A percentile compares a stretch with the other conserved stretches of the same genome.
phyloP scores from a whole-genome alignment of 768 basidiomycete genomes.

The Termitomyces sp. region DNA sequence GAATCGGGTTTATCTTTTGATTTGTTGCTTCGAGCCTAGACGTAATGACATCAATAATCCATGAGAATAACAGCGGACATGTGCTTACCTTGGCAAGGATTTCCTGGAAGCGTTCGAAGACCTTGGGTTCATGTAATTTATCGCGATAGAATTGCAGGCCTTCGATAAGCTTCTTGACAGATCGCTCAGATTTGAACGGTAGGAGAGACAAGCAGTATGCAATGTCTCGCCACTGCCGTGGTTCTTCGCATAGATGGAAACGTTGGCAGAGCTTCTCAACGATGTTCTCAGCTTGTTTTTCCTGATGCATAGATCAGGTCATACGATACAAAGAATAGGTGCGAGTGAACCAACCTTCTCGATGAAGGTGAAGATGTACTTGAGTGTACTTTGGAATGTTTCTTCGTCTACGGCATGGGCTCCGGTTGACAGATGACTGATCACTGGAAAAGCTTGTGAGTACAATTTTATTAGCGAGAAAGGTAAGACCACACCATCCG shows the following conservation, averaged over 20 bases:
- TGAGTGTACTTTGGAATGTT: constrained; percentile 87
- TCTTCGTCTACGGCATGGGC: constrained; percentile 91
- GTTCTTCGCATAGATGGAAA: constrained; percentile 83
- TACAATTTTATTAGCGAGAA: neutral
- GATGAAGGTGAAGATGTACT: constrained; percentile 94
- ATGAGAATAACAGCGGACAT: neutral
- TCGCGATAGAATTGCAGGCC: constrained; percentile 91
- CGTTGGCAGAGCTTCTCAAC: constrained; percentile 98
- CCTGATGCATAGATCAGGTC: constrained; percentile 42
- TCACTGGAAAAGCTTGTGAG: constrained; percentile 49
- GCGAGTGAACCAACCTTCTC: constrained; percentile 67
- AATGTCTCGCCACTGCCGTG: constrained; percentile 96
- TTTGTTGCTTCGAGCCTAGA: constrained; percentile 84
- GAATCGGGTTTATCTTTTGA: constrained; percentile 89
- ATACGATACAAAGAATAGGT: neutral
- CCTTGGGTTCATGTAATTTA: constrained; percentile 86
- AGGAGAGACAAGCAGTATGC: constrained; percentile 92
- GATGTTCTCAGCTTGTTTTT: constrained; percentile 97
- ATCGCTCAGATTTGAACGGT: constrained; percentile 96
- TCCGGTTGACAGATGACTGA: constrained; percentile 91
- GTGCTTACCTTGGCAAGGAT: constrained; percentile 78
- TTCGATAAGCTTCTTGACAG: constrained; percentile 94
- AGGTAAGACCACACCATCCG: constrained; percentile 59
- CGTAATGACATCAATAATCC: neutral
- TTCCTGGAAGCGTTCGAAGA: constrained; percentile 81